These are phyloP conservation scores for Aspergillus fructus DNA, from an alignment of 2,329 filamentous ascomycete species.

Conservation along the genomic window DNA sequence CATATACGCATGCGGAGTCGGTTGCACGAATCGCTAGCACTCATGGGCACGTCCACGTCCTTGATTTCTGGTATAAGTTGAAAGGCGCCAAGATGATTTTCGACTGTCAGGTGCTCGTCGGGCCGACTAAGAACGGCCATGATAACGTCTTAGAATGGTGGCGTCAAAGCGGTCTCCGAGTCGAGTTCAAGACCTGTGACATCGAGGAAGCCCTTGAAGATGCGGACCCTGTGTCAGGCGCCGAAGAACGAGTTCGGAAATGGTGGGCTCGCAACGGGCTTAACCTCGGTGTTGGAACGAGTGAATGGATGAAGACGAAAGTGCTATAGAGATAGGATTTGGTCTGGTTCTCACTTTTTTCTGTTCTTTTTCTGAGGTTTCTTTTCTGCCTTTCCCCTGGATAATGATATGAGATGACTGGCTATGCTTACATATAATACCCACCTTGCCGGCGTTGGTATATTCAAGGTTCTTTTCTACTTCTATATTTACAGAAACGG, in stretches of 20 bases:
- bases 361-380: neutral
- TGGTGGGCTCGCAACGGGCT: conserved; percentile 90
- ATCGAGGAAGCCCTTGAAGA: conserved; percentile 94
- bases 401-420: conserved; percentile 3
- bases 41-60: conserved; percentile 78
- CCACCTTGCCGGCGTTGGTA: conserved; percentile 12
- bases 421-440: conserved; percentile 12
- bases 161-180: conserved; percentile 68
- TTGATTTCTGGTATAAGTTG: conserved; percentile 77
- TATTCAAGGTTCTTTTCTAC: neutral
- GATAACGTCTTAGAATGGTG: conserved; percentile 89
- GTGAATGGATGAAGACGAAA: conserved; percentile 85
- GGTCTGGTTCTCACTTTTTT: neutral
- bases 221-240: conserved; percentile 62
- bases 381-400: neutral
- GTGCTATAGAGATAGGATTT: conserved; percentile 54
- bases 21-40: conserved; percentile 82
- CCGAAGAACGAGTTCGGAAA: conserved; percentile 69
- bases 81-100: conserved; percentile 77
- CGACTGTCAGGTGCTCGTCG: conserved; percentile 79
- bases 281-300: conserved; percentile 77
- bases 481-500: neutral
- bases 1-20: conserved; percentile 75
- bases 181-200: conserved; percentile 93
- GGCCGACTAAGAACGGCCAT: conserved; percentile 83